Conservation (phyloP, 129 eudicot genomes). For the Flaveria bidentis region DNA sequence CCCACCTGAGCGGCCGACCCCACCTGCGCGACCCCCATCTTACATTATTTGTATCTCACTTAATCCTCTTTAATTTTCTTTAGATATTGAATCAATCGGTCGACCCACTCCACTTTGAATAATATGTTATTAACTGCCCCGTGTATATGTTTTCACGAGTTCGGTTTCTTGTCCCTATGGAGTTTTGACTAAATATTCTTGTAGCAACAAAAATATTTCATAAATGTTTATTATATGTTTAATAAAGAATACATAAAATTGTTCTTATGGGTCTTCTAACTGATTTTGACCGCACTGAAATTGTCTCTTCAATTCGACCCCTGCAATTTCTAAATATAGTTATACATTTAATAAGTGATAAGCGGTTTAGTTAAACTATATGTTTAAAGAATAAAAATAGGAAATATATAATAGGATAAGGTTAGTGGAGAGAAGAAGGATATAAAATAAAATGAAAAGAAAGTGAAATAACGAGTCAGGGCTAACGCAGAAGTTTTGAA, state of each 20-base stretch:
- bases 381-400: neutral
- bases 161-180: no score
- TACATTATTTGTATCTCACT: no score
- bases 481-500: slow-evolving; percentile 31
- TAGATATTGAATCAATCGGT: no score
- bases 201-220: neutral
- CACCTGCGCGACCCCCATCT: no score
- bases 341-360: neutral
- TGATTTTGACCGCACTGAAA: neutral
- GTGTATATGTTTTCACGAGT: no score
- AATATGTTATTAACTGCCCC: no score
- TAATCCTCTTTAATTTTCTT: no score
- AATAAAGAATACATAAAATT: neutral
- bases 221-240: neutral
- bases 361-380: neutral
- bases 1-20: no score
- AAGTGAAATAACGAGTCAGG: slow-evolving; percentile 31
- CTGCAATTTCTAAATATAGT: neutral
- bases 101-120: no score
- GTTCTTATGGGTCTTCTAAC: neutral
- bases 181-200: neutral
- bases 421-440: slow-evolving; percentile 1
- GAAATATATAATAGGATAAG: neutral
- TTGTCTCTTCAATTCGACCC: neutral
- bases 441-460: slow-evolving; percentile 25